Base-by-base conservation (phyloP, 2,329 filamentous ascomycete genomes). In the Didymella arachidicola region DNA sequence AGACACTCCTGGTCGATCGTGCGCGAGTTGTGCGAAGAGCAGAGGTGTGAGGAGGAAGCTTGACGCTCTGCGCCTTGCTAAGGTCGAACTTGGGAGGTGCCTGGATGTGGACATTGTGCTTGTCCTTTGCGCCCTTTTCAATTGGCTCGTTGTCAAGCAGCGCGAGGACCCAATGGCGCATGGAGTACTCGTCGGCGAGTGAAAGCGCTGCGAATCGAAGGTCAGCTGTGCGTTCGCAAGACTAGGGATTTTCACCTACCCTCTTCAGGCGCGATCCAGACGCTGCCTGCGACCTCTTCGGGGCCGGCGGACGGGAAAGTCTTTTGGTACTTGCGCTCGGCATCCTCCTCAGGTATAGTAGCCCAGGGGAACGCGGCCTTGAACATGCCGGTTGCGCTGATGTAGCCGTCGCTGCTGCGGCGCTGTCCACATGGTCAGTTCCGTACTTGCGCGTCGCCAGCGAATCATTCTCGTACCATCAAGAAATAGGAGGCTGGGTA, bases 231-330 rank as follows among this genome's bases (percentile, higher is more conserved):
- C 49, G 34, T 38, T 41, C n/a, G 34, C n/a, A 7, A 7, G 10
- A 29, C 12, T 29, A 8, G 10, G 8, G 25, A 29, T 32, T 36
- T 27, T 39, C 29, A 72, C 72, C 58, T 81, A 89, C 87, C 87
- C 74, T 86, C 81, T 65, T 89, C 84, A 6, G 94, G 93, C 45
- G 92, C 87, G 49, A 98, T 93, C 95, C 95, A 99, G 51, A 99
- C 87, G 77, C 97, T 99, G 44, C 95, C 95, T 26, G 95, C 95
- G 29, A 95, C 93, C 82, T 98, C 95, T 74, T 98, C 93, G 56
- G 84, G 84, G 69, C 93, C 96, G 10, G 93, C 96, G 29, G 89
- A 89, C 32, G 86, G 79, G 27, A 95, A 87, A 7, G 85, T 86
- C 81, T 97, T 97, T 79, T 99, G 89, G 79, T 92, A 93, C 70